These are phyloP conservation scores for Beauveria rudraprayagi DNA, from an alignment of 2,329 filamentous ascomycete species.

Conservation along the genomic window DNA sequence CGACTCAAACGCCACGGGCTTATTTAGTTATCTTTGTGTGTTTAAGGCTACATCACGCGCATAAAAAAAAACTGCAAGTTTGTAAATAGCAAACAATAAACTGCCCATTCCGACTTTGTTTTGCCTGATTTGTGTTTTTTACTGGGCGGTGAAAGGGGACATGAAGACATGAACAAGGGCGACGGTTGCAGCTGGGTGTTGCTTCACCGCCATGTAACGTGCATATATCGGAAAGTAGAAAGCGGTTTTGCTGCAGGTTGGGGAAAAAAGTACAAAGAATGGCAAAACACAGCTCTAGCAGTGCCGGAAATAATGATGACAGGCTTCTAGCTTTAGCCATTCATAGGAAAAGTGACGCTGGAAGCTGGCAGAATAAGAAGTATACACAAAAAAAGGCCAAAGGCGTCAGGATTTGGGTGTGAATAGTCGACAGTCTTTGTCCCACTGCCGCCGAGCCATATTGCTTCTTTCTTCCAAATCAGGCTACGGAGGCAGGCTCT, in stretches of 20 bases:
- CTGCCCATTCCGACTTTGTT: neutral
- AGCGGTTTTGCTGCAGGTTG: neutral
- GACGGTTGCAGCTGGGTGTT: neutral
- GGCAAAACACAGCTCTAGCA: no score
- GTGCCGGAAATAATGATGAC: neutral
- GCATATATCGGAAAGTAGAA: neutral
- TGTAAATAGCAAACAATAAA: neutral
- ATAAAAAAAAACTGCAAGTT: neutral
- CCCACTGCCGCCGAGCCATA: no score
- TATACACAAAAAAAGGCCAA: no score
- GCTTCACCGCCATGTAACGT: slow-evolving; percentile 6
- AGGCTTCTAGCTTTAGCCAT: no score
- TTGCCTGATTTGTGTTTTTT: neutral
- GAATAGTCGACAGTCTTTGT: no score
- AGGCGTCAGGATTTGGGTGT: no score
- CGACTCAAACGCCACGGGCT: neutral
- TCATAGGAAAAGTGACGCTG: no score
- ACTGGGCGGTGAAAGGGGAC: neutral
- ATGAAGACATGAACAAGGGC: neutral
- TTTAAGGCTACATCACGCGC: slow-evolving; percentile 3
- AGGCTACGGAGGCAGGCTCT: no score
- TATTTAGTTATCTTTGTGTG: neutral
- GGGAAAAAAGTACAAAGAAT: neutral
- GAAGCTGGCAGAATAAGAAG: no score
- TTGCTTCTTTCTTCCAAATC: no score